Conservation (phyloP, 31 red algal species). For the Endocladia muricata region DNA sequence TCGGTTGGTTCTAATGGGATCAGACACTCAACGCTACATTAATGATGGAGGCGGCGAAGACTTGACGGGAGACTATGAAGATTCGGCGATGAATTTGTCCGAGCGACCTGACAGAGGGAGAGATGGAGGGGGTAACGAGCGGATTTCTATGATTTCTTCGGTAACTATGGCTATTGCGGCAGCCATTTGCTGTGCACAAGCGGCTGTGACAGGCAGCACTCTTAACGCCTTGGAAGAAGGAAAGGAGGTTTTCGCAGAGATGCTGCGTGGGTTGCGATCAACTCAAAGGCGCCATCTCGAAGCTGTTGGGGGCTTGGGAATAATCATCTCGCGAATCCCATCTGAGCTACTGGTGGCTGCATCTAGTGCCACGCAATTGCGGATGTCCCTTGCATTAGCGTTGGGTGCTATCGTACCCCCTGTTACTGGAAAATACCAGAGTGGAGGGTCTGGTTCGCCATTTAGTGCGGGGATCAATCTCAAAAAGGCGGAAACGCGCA, state of each 20-base stretch:
- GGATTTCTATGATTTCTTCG: constrained; percentile 2
- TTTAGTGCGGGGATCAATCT: constrained; percentile 39
- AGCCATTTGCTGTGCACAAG: constrained; percentile 36
- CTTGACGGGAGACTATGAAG: neutral
- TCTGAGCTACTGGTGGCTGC: constrained; percentile 28
- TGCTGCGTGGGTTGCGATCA: constrained; percentile 16
- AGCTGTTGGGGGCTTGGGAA: constrained; percentile 37
- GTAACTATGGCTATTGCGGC: constrained; percentile 42
- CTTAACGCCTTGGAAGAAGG: constrained; percentile 18
- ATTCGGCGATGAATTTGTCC: neutral
- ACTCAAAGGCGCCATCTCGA: constrained; percentile 20
- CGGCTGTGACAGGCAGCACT: constrained; percentile 21
- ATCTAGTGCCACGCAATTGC: constrained; percentile 19
- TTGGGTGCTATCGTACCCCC: constrained; percentile 27
- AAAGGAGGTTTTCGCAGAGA: constrained; percentile 16
- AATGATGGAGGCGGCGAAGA: neutral
- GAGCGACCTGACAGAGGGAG: neutral
- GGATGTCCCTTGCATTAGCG: constrained; percentile 26
- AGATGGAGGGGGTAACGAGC: neutral
- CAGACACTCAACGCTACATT: neutral
- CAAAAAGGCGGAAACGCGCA: constrained; percentile 14
- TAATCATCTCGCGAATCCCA: constrained; percentile 56
- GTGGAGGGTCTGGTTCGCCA: constrained; percentile 34
- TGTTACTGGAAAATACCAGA: neutral
- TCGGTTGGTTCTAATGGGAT: neutral